phyloP scores from a whole-genome alignment of 331 rosid species.

The Saraca asoca region DNA sequence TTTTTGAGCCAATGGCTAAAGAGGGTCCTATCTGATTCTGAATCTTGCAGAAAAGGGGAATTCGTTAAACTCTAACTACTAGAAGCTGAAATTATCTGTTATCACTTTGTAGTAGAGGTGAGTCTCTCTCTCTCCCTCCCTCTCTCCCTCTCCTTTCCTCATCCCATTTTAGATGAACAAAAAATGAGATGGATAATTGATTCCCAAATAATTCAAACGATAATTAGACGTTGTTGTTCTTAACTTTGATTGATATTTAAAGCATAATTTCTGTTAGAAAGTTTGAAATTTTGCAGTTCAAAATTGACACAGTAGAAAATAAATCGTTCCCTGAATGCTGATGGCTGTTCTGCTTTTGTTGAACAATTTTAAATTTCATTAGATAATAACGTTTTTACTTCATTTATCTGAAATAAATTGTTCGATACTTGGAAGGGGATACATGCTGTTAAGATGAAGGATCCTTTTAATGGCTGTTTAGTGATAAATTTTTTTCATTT shows the following conservation, averaged over 20 bases:
- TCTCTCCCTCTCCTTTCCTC: background rate
- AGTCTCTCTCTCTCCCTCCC: conserved; percentile 12
- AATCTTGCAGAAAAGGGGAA: conserved; percentile 12
- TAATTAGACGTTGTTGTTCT: background rate
- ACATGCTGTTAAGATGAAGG: background rate
- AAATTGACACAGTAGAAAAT: background rate
- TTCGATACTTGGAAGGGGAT: background rate
- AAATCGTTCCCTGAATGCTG: conserved; percentile 7
- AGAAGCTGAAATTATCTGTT: conserved; percentile 15
- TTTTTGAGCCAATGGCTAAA: conserved; percentile 21
- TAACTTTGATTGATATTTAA: conserved; percentile 3
- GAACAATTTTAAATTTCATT: background rate
- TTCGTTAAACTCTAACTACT: background rate
- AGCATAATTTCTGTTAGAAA: background rate
- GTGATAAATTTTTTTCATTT: conserved; percentile 7
- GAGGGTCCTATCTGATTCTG: conserved; percentile 31
- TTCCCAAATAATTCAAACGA: conserved; percentile 7
- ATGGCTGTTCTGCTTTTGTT: conserved; percentile 14
- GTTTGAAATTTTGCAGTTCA: conserved; percentile 4
- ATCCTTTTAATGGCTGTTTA: conserved; percentile 23
- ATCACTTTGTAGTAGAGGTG: conserved; percentile 33
- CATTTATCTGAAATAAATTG: conserved; percentile 30
- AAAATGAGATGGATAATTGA: background rate
- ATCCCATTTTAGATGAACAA: background rate
- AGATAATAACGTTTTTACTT: background rate